Evolutionary conservation across 1,139 yeast genomes (phyloP).

Genomic region (Magnusiomyces sp.): DNA sequence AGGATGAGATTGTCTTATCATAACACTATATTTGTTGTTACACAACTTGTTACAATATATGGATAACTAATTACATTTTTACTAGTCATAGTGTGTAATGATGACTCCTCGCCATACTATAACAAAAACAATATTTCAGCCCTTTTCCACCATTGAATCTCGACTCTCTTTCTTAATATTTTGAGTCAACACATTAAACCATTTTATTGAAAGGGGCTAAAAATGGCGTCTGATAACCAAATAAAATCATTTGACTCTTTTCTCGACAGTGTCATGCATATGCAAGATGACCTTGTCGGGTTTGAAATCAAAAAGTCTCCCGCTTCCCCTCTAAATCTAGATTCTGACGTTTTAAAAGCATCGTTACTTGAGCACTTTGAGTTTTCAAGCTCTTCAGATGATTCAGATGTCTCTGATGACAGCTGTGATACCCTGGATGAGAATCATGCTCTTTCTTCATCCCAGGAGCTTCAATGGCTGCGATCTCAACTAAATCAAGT

Average conservation of each 20-base stretch:
- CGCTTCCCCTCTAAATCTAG: background rate
- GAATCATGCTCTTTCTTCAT: background rate
- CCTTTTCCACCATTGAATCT: no score
- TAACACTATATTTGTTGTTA: no score
- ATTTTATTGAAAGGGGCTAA: no score
- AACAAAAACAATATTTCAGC: no score
- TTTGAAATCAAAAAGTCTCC: constrained; percentile 7
- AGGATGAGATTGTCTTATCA: no score
- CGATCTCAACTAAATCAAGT: background rate
- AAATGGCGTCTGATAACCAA: background rate
- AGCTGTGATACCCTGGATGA: background rate
- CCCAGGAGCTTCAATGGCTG: background rate
- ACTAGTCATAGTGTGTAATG: no score
- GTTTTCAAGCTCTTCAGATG: background rate
- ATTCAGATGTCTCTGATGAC: constrained; percentile 2
- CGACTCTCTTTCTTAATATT: no score
- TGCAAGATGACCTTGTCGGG: constrained; percentile 13
- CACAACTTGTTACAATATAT: no score
- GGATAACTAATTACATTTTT: no score
- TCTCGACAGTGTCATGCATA: constrained; percentile 11
- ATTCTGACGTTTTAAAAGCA: constrained; percentile 7
- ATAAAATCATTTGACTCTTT: constrained; percentile 11
- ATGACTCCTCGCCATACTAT: no score
- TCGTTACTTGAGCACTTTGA: no score
- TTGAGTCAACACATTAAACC: no score